phyloP scores from a whole-genome alignment of 2,329 filamentous ascomycete genomes.

The Beauveria sp. region DNA sequence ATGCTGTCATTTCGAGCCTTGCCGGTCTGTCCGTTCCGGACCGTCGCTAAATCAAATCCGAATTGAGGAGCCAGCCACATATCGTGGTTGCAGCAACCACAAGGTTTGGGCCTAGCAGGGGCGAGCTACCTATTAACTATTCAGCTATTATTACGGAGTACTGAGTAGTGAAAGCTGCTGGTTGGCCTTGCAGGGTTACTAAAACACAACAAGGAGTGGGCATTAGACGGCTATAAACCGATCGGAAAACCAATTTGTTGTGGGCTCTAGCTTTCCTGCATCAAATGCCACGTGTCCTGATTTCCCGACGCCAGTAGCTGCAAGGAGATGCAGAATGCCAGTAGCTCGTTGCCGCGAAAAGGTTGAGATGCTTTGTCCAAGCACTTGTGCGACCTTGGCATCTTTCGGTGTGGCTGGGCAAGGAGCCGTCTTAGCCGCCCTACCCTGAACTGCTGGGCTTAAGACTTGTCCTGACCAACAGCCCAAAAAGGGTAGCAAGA shows the following conservation, averaged over 20 bases:
- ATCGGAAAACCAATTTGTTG: neutral
- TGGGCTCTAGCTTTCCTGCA: neutral
- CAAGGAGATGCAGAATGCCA: too few relatives aligned
- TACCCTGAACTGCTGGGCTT: neutral
- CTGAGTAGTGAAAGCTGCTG: neutral
- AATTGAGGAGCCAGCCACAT: neutral
- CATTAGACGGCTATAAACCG: neutral
- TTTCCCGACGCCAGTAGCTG: too few relatives aligned
- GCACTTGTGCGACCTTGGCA: neutral
- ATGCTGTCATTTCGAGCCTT: neutral
- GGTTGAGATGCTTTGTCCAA: neutral
- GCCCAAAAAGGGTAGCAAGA: neutral
- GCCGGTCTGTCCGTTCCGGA: neutral
- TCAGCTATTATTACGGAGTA: neutral
- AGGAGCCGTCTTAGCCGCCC: neutral
- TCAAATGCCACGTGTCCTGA: neutral
- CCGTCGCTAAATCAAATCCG: too few relatives aligned
- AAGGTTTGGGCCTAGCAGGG: neutral
- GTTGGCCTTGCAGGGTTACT: neutral
- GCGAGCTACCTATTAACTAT: neutral
- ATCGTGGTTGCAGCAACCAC: neutral
- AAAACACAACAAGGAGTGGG: neutral
- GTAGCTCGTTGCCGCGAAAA: neutral
- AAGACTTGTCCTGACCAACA: neutral
- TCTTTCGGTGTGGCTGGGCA: neutral